phyloP scores from a whole-genome alignment of 2,329 filamentous ascomycete genomes.

The Colletotrichum spinosum region DNA sequence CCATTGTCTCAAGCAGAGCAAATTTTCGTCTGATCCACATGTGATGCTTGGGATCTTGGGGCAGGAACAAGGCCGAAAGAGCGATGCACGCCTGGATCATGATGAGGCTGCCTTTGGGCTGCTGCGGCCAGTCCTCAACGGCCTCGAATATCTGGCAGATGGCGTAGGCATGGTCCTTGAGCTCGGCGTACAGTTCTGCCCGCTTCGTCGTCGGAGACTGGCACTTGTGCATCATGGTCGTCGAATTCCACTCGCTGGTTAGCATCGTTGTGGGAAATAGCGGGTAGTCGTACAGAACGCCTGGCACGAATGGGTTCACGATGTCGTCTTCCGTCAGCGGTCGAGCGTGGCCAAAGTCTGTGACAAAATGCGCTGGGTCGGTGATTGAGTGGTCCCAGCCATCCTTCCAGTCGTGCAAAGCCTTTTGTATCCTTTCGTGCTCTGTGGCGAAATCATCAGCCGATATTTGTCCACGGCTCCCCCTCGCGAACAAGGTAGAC shows the following conservation, averaged over 20 bases:
- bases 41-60: constrained; percentile 76
- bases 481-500: constrained; percentile 79
- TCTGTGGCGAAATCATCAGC: constrained; percentile 74
- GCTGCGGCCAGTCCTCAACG: constrained; percentile 77
- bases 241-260: constrained; percentile 80
- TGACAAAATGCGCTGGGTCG: constrained; percentile 72
- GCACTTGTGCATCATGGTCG: constrained; percentile 83
- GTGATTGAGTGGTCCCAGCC: constrained; percentile 72
- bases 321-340: constrained; percentile 72
- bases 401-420: constrained; percentile 62
- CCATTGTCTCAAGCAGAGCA: constrained; percentile 80
- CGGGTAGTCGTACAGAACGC: constrained; percentile 76
- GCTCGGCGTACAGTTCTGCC: constrained; percentile 61
- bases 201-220: constrained; percentile 72
- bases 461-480: constrained; percentile 72
- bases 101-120: constrained; percentile 77
- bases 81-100: constrained; percentile 81
- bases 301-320: constrained; percentile 78
- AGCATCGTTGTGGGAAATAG: constrained; percentile 81
- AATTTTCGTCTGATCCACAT: constrained; percentile 86
- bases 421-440: constrained; percentile 64
- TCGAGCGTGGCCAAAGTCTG: constrained; percentile 67
- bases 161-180: constrained; percentile 72
- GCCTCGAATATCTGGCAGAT: constrained; percentile 85
- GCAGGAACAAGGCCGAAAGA: constrained; percentile 83